Evolutionary conservation across 768 basidiomycete species (phyloP).

Genomic region (Leccinum variicolor): DNA sequence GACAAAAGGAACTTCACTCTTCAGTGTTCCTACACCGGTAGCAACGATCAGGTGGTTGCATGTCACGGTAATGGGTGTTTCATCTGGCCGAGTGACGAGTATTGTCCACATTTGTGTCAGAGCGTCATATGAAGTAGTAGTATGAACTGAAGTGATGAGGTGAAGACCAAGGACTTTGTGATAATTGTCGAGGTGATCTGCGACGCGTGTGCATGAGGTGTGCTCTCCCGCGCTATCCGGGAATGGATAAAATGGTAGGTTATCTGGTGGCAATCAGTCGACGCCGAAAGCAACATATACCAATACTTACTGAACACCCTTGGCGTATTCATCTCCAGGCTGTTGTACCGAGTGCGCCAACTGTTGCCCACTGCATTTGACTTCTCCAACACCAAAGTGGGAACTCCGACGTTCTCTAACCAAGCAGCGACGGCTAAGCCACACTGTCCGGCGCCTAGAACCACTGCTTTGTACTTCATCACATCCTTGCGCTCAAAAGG

Average conservation of each 20-base stretch:
- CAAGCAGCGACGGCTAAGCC: constrained; percentile 19
- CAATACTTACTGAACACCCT: constrained; percentile 3
- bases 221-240: background rate
- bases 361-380: constrained; percentile 57
- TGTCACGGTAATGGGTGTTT: background rate
- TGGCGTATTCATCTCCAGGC: constrained; percentile 32
- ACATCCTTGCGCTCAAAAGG: background rate
- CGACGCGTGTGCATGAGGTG: background rate
- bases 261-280: background rate
- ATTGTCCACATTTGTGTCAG: background rate
- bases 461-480: constrained; percentile 36
- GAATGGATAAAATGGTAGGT: background rate
- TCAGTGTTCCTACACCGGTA: background rate
- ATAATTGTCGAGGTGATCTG: constrained; percentile 10
- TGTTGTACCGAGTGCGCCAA: constrained; percentile 66
- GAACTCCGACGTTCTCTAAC: background rate
- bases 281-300: background rate
- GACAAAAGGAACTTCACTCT: background rate
- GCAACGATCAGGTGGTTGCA: background rate
- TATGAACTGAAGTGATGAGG: constrained; percentile 2
- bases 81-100: background rate
- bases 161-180: background rate
- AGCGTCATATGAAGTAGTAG: background rate
- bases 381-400: constrained; percentile 56
- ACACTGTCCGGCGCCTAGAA: constrained; percentile 40